phyloP scores from a whole-genome alignment of 2,329 filamentous ascomycete genomes.

The Herpomyces periplanetae region DNA sequence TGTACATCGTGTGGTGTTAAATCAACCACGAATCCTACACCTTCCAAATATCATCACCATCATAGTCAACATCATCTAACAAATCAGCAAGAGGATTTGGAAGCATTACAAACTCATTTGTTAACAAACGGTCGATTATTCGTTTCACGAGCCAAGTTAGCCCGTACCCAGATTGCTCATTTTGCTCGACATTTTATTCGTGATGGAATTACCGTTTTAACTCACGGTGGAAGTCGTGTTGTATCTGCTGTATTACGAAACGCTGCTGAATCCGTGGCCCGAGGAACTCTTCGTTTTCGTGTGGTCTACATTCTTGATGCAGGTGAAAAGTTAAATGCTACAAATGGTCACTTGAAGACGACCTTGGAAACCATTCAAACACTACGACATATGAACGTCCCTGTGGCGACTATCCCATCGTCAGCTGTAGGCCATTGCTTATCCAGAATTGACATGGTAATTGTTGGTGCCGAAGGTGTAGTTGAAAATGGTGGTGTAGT shows the following conservation, averaged over 20 bases:
- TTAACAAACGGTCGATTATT: conserved; percentile 56
- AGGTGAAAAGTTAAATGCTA: too few relatives aligned
- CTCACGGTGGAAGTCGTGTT: conserved; percentile 51
- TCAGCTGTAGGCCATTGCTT: conserved; percentile 42
- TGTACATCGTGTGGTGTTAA: too few relatives aligned
- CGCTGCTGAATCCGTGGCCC: conserved; percentile 20
- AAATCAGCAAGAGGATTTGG: conserved; percentile 24
- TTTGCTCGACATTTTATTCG: conserved; percentile 38
- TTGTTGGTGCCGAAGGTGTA: conserved; percentile 36
- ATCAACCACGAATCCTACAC: too few relatives aligned
- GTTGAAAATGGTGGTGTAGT: conserved; percentile 81
- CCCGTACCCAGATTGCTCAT: conserved; percentile 39
- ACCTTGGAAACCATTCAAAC: conserved; percentile 24
- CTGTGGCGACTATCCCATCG: conserved; percentile 41
- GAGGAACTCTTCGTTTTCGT: conserved; percentile 25
- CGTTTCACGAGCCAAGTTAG: conserved; percentile 47
- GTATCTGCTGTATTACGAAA: conserved; percentile 35
- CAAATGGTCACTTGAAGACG: too few relatives aligned
- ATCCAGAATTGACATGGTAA: conserved; percentile 25
- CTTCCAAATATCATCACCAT: too few relatives aligned
- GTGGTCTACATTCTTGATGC: conserved; percentile 34
- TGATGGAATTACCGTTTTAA: conserved; percentile 45
- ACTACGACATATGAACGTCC: conserved; percentile 30
- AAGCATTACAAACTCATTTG: conserved; percentile 41
- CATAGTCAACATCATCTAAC: conserved; percentile 6